phyloP scores from a whole-genome alignment of 768 basidiomycete genomes.

The Russula emetica region DNA sequence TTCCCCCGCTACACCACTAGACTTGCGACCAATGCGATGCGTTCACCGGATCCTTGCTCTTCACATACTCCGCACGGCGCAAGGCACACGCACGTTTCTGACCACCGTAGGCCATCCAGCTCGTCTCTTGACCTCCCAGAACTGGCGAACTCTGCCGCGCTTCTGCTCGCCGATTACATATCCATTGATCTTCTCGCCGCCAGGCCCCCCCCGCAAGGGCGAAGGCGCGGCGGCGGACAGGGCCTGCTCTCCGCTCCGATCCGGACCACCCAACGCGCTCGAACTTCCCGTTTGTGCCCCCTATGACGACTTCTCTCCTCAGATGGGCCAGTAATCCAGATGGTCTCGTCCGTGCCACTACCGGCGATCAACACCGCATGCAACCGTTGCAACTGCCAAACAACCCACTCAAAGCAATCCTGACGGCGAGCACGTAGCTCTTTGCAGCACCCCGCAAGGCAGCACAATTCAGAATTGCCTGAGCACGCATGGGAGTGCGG shows the following conservation, averaged over 20 bases:
- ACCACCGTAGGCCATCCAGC: slow-evolving; percentile 14
- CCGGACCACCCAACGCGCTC: not conserved
- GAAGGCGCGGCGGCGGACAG: slow-evolving; percentile 10
- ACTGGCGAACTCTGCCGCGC: slow-evolving; percentile 9
- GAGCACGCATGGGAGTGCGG: slow-evolving; percentile 16
- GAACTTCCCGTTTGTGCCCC: slow-evolving; percentile 11
- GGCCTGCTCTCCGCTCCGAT: slow-evolving; percentile 24
- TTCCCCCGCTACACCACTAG: slow-evolving; percentile 25
- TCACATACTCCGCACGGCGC: slow-evolving; percentile 17
- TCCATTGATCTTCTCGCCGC: slow-evolving; percentile 11
- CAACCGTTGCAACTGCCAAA: slow-evolving; percentile 21
- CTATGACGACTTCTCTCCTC: slow-evolving; percentile 10
- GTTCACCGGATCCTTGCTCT: slow-evolving; percentile 23
- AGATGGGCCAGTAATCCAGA: not conserved
- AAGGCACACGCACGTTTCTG: slow-evolving; percentile 20
- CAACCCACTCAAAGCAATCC: slow-evolving; percentile 8
- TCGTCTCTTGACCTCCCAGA: slow-evolving; percentile 4
- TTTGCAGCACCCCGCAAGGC: slow-evolving; percentile 23
- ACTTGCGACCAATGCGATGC: slow-evolving; percentile 17
- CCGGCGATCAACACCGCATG: slow-evolving; percentile 9
- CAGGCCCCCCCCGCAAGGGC: not conserved
- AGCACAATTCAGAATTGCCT: slow-evolving; percentile 10
- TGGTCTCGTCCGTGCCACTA: slow-evolving; percentile 13
- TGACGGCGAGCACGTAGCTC: slow-evolving; percentile 24
- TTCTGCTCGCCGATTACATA: slow-evolving; percentile 12